A percentile compares a stretch with the other conserved stretches of the same genome.
phyloP scores from a whole-genome alignment of 129 eudicot genomes.

The Chrysanthemum makinoi region DNA sequence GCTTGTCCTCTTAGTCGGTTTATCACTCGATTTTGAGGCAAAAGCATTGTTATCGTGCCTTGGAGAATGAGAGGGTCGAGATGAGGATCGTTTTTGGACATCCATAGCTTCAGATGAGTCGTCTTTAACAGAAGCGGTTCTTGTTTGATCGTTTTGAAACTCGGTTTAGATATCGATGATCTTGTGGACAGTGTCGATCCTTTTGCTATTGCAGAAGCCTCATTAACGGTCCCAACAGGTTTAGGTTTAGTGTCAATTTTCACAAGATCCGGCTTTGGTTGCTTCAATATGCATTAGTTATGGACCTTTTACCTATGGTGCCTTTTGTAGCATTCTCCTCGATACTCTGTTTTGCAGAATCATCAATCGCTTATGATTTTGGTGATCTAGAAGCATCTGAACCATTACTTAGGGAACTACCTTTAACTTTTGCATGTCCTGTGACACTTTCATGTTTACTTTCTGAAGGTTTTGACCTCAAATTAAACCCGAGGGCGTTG shows the following conservation, averaged over 20 bases:
- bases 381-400: slow-evolving; percentile 46
- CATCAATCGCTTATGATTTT: slow-evolving; percentile 55
- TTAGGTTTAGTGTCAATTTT: slow-evolving; percentile 67
- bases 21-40: slow-evolving; percentile 51
- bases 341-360: slow-evolving; percentile 38
- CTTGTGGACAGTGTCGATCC: slow-evolving; percentile 43
- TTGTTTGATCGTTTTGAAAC: slow-evolving; percentile 47
- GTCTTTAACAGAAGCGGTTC: slow-evolving; percentile 44
- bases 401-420: slow-evolving; percentile 46
- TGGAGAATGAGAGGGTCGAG: slow-evolving; percentile 70
- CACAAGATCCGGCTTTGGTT: slow-evolving; percentile 52
- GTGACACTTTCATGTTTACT: slow-evolving; percentile 41
- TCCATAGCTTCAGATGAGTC: slow-evolving; percentile 56
- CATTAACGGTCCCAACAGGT: slow-evolving; percentile 36
- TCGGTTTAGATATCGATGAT: slow-evolving; percentile 55
- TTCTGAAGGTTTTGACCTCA: slow-evolving; percentile 55
- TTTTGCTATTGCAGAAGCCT: slow-evolving; percentile 43
- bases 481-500: slow-evolving; percentile 32
- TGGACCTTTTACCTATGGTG: slow-evolving; percentile 51
- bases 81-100: slow-evolving; percentile 45
- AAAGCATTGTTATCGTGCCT: slow-evolving; percentile 49
- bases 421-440: slow-evolving; percentile 37
- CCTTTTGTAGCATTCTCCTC: slow-evolving; percentile 61
- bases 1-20: slow-evolving; percentile 71
- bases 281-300: slow-evolving; percentile 54